Evolutionary conservation across 306 rosid species (phyloP).

Genomic region (Phaseolus lunatus): DNA sequence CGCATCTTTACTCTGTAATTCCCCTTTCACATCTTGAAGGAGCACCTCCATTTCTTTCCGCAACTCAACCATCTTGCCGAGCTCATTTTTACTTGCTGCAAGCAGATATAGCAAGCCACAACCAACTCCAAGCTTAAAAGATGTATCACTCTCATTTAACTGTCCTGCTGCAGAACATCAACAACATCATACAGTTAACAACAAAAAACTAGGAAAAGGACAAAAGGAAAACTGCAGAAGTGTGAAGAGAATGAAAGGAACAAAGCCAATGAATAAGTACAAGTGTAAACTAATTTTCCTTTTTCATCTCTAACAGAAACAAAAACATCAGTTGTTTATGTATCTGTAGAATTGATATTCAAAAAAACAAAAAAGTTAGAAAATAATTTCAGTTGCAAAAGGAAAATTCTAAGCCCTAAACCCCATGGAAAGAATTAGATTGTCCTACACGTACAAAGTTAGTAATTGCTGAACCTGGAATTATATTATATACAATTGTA

Average conservation of each 20-base stretch:
- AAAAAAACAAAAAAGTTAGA: neutral
- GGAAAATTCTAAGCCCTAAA: neutral
- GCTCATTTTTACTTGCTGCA: constrained; percentile 72
- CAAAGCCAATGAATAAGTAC: neutral
- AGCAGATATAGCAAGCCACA: constrained; percentile 74
- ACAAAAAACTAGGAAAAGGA: no score
- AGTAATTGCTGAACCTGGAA: constrained; percentile 13
- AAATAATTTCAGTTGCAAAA: neutral
- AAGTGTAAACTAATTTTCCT: neutral
- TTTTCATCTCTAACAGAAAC: neutral
- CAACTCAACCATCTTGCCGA: constrained; percentile 73
- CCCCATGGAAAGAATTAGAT: neutral
- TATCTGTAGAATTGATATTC: neutral
- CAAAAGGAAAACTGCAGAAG: neutral
- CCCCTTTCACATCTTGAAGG: constrained; percentile 70
- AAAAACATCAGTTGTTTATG: neutral
- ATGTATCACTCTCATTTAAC: constrained; percentile 49
- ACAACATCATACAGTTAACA: constrained; percentile 2
- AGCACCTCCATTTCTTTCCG: constrained; percentile 75
- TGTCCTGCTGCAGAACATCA: constrained; percentile 63
- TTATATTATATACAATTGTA: neutral
- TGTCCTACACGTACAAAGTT: neutral
- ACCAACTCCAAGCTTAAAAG: constrained; percentile 85
- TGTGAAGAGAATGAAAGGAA: neutral
- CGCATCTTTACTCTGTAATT: constrained; percentile 48